Evolutionary conservation across 768 basidiomycete species (phyloP), one percentile per base, ranked within the genome.

Genomic region (Hortiboletus flavorubellus): DNA sequence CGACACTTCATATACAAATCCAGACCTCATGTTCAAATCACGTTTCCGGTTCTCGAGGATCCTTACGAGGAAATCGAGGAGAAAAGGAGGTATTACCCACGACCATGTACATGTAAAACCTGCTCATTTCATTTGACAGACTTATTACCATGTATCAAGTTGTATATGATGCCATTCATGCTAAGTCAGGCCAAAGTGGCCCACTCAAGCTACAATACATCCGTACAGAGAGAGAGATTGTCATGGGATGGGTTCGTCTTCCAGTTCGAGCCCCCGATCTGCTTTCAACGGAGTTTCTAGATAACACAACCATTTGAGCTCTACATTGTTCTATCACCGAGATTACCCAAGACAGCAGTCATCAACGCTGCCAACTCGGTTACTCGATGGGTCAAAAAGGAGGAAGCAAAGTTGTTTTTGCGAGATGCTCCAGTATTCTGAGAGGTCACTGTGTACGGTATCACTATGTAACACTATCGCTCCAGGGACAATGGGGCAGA

Each of bases 1-100:
- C 83, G 91, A 31, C 97, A 99, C 70, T 99, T 98, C 67, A 74
- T 98, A 46, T 98, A 98, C 77, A 98, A 98, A 73, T 92, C 91
- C 10, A 80, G 92, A 12, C 76, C 82, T 8, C 84, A 91, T 63
- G 94, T 99, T 18, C 97, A 99, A 67, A 80, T 96, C 35, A 97
- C 95, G 0, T 73, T 79, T 59, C 94, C 97, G 4, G 68, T 72
- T n/a, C 95, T 87, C 70, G 92, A 94, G 66, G 91, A 90, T 16
- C 90, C 89, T 7, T 96, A 97, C 62, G 83, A 87, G 41, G 76
- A 75, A 34, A 60, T 74, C 0, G 76, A 81, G 40, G 85, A 86
- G 55, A 78, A 76, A 51, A 76, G 83, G 56, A 79, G 91, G 87
- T 86, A 57, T 42, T 74, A 43, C 18, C 2, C 51, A n/a, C 46